These are phyloP conservation scores for Schizopora paradoxa DNA, from an alignment of 1,284 basidiomycete species.

Conservation along the genomic window DNA sequence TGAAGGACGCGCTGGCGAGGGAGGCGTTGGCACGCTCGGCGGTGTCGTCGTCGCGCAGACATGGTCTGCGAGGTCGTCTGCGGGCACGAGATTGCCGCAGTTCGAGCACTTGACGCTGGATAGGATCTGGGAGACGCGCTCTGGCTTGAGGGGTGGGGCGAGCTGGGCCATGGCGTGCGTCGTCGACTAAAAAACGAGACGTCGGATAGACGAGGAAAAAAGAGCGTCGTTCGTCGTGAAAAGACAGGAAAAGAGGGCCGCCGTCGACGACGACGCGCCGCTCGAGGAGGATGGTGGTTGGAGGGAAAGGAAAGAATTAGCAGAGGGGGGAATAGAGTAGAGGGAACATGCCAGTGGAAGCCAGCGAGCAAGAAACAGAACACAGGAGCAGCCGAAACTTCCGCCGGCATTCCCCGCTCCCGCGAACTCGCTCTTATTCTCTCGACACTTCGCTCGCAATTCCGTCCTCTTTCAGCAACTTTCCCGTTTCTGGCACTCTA, in stretches of 20 bases:
- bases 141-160: conserved; percentile 11
- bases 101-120: conserved; percentile 80
- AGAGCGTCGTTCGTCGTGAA: conserved; percentile 1
- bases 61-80: conserved; percentile 15
- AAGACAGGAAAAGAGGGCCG: background rate
- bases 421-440: too few species aligned
- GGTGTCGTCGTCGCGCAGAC: conserved; percentile 14
- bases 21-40: conserved; percentile 16
- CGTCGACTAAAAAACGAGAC: too few species aligned
- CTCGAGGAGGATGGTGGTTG: background rate
- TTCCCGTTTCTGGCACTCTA: too few species aligned
- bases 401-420: too few species aligned
- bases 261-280: background rate
- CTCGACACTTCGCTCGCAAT: too few species aligned
- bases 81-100: conserved; percentile 55
- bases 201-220: conserved; percentile 4
- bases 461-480: too few species aligned
- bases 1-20: conserved; percentile 13
- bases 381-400: too few species aligned
- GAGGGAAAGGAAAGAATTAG: background rate
- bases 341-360: too few species aligned
- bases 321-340: conserved; percentile 5
- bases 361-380: too few species aligned
- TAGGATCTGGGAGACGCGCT: conserved; percentile 68
- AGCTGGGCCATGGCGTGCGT: conserved; percentile 6